phyloP scores from a whole-genome alignment of 2,329 filamentous ascomycete species.

The Volutella citrinella region DNA sequence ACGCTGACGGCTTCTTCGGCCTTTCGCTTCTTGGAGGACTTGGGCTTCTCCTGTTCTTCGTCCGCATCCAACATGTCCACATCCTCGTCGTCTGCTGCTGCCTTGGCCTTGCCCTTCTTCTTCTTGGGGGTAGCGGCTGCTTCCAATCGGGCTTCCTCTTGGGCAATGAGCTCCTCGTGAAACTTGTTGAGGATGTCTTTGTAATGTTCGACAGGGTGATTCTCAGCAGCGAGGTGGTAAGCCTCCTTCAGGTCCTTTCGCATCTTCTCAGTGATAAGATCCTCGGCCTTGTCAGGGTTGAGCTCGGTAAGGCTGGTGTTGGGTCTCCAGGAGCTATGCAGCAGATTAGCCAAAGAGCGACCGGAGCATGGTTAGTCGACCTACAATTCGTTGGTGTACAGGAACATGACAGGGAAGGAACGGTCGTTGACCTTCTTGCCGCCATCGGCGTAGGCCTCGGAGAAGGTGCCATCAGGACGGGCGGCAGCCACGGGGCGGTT shows the following conservation, averaged over 20 bases:
- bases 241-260: slow-evolving; percentile 76
- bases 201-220: slow-evolving; percentile 76
- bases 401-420: slow-evolving; percentile 92
- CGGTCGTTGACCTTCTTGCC: slow-evolving; percentile 83
- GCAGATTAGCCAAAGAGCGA: slow-evolving; percentile 12
- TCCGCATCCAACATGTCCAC: slow-evolving; percentile 62
- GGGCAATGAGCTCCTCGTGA: slow-evolving; percentile 61
- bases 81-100: slow-evolving; percentile 55
- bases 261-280: slow-evolving; percentile 71
- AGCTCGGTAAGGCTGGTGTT: slow-evolving; percentile 81
- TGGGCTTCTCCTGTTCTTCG: slow-evolving; percentile 61
- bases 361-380: slow-evolving; percentile 35
- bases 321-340: slow-evolving; percentile 77
- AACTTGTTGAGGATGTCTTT: slow-evolving; percentile 74
- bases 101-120: slow-evolving; percentile 47
- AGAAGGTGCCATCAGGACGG: slow-evolving; percentile 79
- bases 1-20: slow-evolving; percentile 70
- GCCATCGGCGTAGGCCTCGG: slow-evolving; percentile 81
- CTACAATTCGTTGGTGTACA: slow-evolving; percentile 96
- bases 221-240: slow-evolving; percentile 75
- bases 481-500: slow-evolving; percentile 81
- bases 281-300: slow-evolving; percentile 67
- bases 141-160: slow-evolving; percentile 44
- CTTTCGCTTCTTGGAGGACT: slow-evolving; percentile 71
- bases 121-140: slow-evolving; percentile 41